A percentile compares a stretch with the other conserved stretches of the same genome.
These are phyloP conservation scores for Acidiella bohemica DNA, from an alignment of 495 filamentous ascomycete genomes.

Conservation along the genomic window DNA sequence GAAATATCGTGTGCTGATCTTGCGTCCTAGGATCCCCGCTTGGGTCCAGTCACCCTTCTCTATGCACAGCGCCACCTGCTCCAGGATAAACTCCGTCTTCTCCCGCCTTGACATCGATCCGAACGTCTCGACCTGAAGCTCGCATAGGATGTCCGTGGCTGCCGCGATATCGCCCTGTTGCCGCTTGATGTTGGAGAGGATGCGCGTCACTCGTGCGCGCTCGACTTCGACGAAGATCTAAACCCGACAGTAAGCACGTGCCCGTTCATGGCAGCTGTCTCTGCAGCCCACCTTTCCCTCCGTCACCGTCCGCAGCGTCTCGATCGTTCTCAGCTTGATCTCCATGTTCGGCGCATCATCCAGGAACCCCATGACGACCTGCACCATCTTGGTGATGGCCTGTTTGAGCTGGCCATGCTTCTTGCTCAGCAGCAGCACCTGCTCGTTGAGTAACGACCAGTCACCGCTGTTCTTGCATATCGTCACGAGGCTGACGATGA, in stretches of 20 bases:
- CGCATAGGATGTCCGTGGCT: slow-evolving; percentile 85
- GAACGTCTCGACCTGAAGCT: slow-evolving; percentile 97
- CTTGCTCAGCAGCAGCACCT: slow-evolving; percentile 89
- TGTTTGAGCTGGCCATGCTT: slow-evolving; percentile 99
- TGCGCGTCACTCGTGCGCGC: slow-evolving; percentile 83
- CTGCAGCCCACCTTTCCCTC: slow-evolving; percentile 88
- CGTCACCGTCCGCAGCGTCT: slow-evolving; percentile 88
- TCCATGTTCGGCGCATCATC: slow-evolving; percentile 67
- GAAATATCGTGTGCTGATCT: slow-evolving; percentile 92
- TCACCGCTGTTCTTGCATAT: slow-evolving; percentile 86
- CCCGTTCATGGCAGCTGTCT: no score
- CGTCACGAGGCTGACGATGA: slow-evolving; percentile 76
- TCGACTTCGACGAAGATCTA: slow-evolving; percentile 98
- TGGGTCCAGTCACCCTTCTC: slow-evolving; percentile 93
- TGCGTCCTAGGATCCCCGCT: slow-evolving; percentile 82
- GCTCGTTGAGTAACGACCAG: slow-evolving; percentile 89
- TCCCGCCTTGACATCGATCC: slow-evolving; percentile 94
- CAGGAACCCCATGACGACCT: slow-evolving; percentile 84
- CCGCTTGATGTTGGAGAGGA: slow-evolving; percentile 94
- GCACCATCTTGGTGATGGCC: slow-evolving; percentile 97
- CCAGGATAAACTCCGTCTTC: slow-evolving; percentile 96
- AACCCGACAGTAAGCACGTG: no score
- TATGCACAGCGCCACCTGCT: slow-evolving; percentile 89
- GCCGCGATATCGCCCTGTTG: slow-evolving; percentile 78
- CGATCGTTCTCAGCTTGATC: slow-evolving; percentile 81